Conservation (phyloP, 805 yeast genomes). For the Pichia paraexigua region DNA sequence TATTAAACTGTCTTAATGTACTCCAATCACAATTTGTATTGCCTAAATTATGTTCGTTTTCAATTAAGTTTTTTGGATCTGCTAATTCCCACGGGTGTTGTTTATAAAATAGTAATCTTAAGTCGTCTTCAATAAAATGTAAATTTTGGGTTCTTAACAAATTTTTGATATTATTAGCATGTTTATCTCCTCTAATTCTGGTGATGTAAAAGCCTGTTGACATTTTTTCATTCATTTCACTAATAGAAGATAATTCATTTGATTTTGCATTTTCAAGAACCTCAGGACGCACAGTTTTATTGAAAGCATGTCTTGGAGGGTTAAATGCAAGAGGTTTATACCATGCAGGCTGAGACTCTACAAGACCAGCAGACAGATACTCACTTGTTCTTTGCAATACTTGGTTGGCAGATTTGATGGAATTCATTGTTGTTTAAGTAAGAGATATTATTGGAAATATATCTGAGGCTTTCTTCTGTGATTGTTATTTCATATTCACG, state of each 20-base stretch:
- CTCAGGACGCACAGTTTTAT: constrained; percentile 34
- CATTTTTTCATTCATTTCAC: constrained; percentile 9
- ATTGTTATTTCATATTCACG: neutral
- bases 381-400: constrained; percentile 78
- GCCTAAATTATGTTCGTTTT: constrained; percentile 56
- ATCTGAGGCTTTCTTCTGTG: neutral
- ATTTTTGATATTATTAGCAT: constrained; percentile 24
- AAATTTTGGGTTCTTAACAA: constrained; percentile 48
- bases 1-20: constrained; percentile 58
- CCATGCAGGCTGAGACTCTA: constrained; percentile 79
- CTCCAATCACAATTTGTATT: constrained; percentile 61
- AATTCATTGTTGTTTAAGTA: constrained; percentile 41
- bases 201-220: constrained; percentile 35
- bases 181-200: constrained; percentile 32
- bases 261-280: constrained; percentile 18
- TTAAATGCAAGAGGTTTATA: constrained; percentile 71
- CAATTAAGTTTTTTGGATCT: constrained; percentile 76
- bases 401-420: constrained; percentile 65
- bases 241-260: constrained; percentile 15
- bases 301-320: constrained; percentile 68
- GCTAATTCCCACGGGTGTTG: constrained; percentile 99
- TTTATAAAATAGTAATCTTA: constrained; percentile 73
- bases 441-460: neutral
- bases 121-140: constrained; percentile 64
- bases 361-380: constrained; percentile 61